Percentiles rank a stretch among this genome's conserved stretches.
Evolutionary conservation across 352 stramenopile genomes (phyloP).

Genomic region (Phytophthora aleatoria): DNA sequence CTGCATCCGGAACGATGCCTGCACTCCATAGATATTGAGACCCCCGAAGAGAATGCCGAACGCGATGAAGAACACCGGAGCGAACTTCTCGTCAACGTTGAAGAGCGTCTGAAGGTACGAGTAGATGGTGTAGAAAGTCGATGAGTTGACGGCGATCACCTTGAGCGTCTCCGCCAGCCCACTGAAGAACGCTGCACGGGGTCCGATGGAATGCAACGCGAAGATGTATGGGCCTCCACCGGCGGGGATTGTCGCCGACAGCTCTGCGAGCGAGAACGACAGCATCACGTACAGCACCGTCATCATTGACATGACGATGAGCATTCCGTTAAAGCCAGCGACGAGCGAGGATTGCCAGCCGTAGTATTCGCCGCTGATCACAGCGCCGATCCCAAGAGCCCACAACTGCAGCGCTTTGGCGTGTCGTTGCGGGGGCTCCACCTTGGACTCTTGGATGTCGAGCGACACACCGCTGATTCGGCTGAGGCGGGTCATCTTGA

Average conservation of each 20-base stretch:
- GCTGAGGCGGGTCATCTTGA: constrained; percentile 29
- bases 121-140: constrained; percentile 49
- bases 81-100: constrained; percentile 37
- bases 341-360: constrained; percentile 64
- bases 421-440: constrained; percentile 38
- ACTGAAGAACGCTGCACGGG: constrained; percentile 37
- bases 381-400: constrained; percentile 52
- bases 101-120: constrained; percentile 54
- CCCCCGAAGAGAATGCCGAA: constrained; percentile 60
- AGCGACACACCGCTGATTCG: constrained; percentile 28
- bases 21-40: constrained; percentile 57
- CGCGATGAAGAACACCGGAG: constrained; percentile 48
- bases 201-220: constrained; percentile 55
- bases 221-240: constrained; percentile 70
- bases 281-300: constrained; percentile 66
- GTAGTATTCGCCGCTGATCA: constrained; percentile 55
- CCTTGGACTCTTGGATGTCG: constrained; percentile 28
- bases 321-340: constrained; percentile 59
- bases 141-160: constrained; percentile 58
- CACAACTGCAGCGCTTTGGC: constrained; percentile 61
- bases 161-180: constrained; percentile 59
- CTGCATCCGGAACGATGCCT: constrained; percentile 65
- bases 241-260: constrained; percentile 56
- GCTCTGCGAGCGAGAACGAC: constrained; percentile 68
- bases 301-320: constrained; percentile 58